These are phyloP conservation scores for Colletotrichum trifolii DNA, from an alignment of 2,329 filamentous ascomycete genomes.

Conservation along the genomic window DNA sequence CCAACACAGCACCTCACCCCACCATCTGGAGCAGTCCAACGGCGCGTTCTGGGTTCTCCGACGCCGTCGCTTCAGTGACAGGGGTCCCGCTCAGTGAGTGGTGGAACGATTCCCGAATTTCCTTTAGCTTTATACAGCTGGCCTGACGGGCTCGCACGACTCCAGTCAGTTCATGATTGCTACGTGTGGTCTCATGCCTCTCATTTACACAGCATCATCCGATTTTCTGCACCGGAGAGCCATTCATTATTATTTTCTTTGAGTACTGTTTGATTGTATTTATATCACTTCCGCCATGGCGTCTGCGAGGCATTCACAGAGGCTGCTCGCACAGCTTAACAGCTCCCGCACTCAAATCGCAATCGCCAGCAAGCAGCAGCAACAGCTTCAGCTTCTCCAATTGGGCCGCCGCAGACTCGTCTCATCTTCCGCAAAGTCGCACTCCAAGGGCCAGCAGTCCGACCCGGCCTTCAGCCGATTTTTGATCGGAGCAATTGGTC, in stretches of 20 bases:
- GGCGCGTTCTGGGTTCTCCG: conserved; percentile 10
- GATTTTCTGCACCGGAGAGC: conserved; percentile 20
- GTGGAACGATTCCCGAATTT: conserved; percentile 36
- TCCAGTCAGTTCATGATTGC: conserved; percentile 34
- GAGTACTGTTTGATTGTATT: conserved; percentile 12
- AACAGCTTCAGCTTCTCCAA: conserved; percentile 21
- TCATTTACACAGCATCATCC: conserved; percentile 30
- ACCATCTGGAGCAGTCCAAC: conserved; percentile 6
- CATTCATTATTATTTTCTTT: conserved; percentile 21
- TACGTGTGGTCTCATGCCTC: conserved; percentile 31
- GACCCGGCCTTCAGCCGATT: conserved; percentile 25
- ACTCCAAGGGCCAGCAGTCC: conserved; percentile 29
- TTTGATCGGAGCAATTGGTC: conserved; percentile 51
- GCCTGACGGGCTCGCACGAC: conserved; percentile 36
- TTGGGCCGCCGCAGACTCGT: conserved; percentile 34
- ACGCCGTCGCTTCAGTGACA: conserved; percentile 20
- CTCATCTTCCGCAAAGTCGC: conserved; percentile 33
- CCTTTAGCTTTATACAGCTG: conserved; percentile 32
- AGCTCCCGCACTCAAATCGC: conserved; percentile 26
- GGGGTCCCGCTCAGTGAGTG: conserved; percentile 27
- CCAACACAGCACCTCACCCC: conserved; percentile 24
- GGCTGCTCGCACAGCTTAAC: conserved; percentile 33
- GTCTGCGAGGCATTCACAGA: conserved; percentile 18
- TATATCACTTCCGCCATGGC: conserved; percentile 30
- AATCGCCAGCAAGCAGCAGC: conserved; percentile 13